Evolutionary conservation across 169 alveolate species (phyloP).

Genomic region (Perkinsus olseni): DNA sequence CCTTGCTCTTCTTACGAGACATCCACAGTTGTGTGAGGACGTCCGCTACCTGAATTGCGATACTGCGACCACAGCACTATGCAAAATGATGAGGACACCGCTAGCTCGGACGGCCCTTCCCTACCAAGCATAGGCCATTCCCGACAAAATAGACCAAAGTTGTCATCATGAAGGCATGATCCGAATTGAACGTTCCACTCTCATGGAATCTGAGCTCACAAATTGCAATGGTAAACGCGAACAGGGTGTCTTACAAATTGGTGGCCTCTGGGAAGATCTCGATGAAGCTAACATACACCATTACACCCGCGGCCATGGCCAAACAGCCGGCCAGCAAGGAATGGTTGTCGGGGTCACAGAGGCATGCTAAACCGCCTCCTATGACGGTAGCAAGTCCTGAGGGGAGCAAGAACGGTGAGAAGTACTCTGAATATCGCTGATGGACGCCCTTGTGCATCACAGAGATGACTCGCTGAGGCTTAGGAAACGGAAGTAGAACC

Average conservation of each 20-base stretch:
- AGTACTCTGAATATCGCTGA: no score
- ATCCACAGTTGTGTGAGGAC: not conserved
- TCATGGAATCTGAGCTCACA: not conserved
- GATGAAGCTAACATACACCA: not conserved
- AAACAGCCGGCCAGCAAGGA: not conserved
- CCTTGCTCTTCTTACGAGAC: not conserved
- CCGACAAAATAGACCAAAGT: not conserved
- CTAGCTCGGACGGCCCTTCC: no score
- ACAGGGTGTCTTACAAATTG: not conserved
- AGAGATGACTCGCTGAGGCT: no score
- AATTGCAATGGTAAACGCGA: not conserved
- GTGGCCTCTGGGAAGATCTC: slow-evolving; percentile 12
- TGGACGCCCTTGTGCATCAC: no score
- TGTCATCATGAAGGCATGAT: not conserved
- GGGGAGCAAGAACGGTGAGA: not conserved
- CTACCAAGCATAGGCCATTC: not conserved
- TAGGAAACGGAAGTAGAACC: no score
- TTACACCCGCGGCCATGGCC: slow-evolving; percentile 14
- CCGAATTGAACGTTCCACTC: not conserved
- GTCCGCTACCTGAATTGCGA: not conserved
- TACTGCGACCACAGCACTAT: no score
- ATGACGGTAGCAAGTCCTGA: not conserved
- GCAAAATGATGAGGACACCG: not conserved
- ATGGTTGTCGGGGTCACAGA: not conserved
- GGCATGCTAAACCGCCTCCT: not conserved